Evolutionary conservation across 768 basidiomycete genomes (phyloP), one percentile per base, ranked within the genome.

Genomic region (Podaxis sp.): DNA sequence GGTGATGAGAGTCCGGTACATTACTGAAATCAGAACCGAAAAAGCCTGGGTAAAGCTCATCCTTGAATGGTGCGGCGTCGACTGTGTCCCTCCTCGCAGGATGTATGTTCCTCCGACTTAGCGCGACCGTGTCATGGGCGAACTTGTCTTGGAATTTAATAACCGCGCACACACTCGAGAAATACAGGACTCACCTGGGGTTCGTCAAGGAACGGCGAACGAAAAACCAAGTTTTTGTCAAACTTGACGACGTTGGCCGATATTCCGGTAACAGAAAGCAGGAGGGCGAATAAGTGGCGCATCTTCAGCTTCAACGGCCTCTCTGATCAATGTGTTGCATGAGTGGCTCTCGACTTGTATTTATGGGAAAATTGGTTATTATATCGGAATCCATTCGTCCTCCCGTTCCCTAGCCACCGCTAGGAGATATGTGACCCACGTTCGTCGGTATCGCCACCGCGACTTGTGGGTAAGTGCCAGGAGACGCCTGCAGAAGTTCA

Each of bases 31-130:
- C 78, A 13, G 71, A 71, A 3, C 79, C 79, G 53, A 79, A 80
- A 65, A 80, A 83, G 7, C 78, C 77, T 0, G 78, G 76, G 65
- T 83, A 83, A 58, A 77, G 77, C n/a, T 76, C 72, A 65, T 83
- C 80, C n/a, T 66, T 69, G 64, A 82, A 82, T n/a, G 65, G 63
- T 27, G 65, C 63, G 0, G 76, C 73, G 53, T 73, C 72, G 4
- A 67, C 70, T 3, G 67, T 68, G 61, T 80, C 78, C 36, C 79
- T 69, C 40, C 74, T 48, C 10, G 25, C 14, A 10, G 35, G 69
- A 23, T 70, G 65, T 18, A 75, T 62, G 64, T 76, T 74, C 21
- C 75, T 74, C n/a, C 70, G 66, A 48, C 78, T 71, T 35, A 81
- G 69, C 4, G 66, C 63, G 0, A 65, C 63, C 23, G 74, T 79